Evolutionary conservation across 352 stramenopile genomes (phyloP).

Genomic region (Phytophthora pseudosyringae): DNA sequence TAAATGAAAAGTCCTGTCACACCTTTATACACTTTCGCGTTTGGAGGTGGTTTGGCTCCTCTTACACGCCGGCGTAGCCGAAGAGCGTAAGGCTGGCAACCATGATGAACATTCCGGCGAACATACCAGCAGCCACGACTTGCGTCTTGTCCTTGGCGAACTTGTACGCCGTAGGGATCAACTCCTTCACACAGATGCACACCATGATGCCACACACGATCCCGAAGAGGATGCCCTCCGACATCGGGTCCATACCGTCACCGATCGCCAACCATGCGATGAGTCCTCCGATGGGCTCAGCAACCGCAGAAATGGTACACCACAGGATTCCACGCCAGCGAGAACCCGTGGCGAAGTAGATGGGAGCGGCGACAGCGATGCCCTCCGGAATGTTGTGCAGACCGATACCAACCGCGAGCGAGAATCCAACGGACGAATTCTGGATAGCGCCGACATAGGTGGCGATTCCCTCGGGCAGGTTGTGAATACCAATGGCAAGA

Average conservation of each 20-base stretch:
- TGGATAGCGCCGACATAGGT: too few relatives aligned
- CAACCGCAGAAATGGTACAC: conserved; percentile 86
- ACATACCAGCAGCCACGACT: conserved; percentile 77
- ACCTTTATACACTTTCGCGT: neutral
- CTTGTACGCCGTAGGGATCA: conserved; percentile 91
- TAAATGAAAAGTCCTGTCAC: neutral
- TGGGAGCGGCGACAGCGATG: conserved; percentile 93
- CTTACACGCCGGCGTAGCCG: conserved; percentile 55
- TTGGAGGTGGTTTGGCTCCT: neutral
- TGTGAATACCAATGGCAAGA: conserved; percentile 94
- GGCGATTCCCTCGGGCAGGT: conserved; percentile 60
- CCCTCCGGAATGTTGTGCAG: neutral
- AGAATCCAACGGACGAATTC: too few relatives aligned
- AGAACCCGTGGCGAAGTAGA: conserved; percentile 96
- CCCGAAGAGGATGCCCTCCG: conserved; percentile 1
- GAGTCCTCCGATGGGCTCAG: conserved; percentile 88
- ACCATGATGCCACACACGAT: conserved; percentile 3
- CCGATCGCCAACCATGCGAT: conserved; percentile 71
- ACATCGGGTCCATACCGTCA: neutral
- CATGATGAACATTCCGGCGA: conserved; percentile 88
- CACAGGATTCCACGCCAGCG: conserved; percentile 93
- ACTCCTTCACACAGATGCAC: conserved; percentile 53
- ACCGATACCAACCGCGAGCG: too few relatives aligned
- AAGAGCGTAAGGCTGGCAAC: conserved; percentile 87
- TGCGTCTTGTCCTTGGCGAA: conserved; percentile 82